Evolutionary conservation across 2,329 filamentous ascomycete genomes (phyloP), one percentile per base, ranked within the genome.

Genomic region (Arthroderma sp.): DNA sequence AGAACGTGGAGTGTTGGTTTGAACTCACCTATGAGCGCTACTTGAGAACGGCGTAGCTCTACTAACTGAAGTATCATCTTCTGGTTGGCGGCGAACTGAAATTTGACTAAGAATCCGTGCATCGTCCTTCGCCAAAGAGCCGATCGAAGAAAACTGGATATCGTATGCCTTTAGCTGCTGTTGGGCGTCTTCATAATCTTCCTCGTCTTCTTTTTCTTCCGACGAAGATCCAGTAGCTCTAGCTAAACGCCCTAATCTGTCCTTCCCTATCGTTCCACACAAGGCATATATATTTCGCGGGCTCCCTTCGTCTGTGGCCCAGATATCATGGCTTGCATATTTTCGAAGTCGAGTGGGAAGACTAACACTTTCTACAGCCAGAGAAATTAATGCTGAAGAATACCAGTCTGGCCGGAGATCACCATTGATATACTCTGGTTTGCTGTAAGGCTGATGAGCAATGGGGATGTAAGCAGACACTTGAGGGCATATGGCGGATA

Each of bases 391-490:
- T 2, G 83, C 88, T 8, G 86, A 82, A 3, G 77, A 76, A 54
- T 93, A 80, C 91, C 91, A 98, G 45, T 72, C 67, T 0, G 84
- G 91, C 5, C 66, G 62, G 6, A 62, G 52, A 54, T 88, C 75
- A 9, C 91, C 52, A 2, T 63, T 63, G 4, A 88, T 60, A 50
- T 77, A 78, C 2, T 60, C 53, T 1, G 82, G 78, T 28, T 82
- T 52, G 32, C 61, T 64, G 10, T 61, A 56, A 9, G 82, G 77
- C 1, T 78, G 75, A 27, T 84, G 65, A 2, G 78, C 70, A 15
- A 95, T 68, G 3, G 89, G 89, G 22, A 93, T 72, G 51, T 93
- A 77, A 30, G 93, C 72, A 5, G 85, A 86, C 1, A 83, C 80
- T 48, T 86, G 77, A 10, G 77, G 70, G 46, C 80, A 77, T 11